Conservation (phyloP, 495 filamentous ascomycete species). For the Penicillium coprophilum region DNA sequence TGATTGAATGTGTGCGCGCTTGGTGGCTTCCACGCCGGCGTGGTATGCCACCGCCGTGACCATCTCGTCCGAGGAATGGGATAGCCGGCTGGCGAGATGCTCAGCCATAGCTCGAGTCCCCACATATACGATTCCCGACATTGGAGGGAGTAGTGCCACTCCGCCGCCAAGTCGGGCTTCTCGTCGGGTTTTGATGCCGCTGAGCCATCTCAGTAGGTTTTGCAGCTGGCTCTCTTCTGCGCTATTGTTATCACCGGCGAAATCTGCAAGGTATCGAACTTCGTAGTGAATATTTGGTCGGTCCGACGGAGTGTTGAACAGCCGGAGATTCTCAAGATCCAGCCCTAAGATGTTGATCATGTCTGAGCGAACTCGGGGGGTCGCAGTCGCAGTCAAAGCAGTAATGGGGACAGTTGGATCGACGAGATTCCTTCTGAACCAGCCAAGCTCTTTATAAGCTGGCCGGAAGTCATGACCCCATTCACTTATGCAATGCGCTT, state of each 20-base stretch:
- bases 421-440: conserved; percentile 74
- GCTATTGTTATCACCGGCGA: conserved; percentile 27
- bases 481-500: conserved; percentile 96
- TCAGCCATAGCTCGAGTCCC: conserved; percentile 76
- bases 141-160: conserved; percentile 57
- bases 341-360: conserved; percentile 74
- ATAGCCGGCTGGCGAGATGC: conserved; percentile 55
- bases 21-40: conserved; percentile 45
- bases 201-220: conserved; percentile 72
- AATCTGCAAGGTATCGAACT: conserved; percentile 75
- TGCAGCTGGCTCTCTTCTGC: conserved; percentile 53
- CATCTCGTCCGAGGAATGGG: conserved; percentile 21
- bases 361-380: conserved; percentile 71
- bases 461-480: conserved; percentile 99
- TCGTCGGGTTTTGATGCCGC: conserved; percentile 64
- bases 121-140: conserved; percentile 90
- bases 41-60: conserved; percentile 53
- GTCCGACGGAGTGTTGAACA: conserved; percentile 76
- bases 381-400: conserved; percentile 89
- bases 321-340: conserved; percentile 57
- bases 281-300: conserved; percentile 90
- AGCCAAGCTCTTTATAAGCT: conserved; percentile 82
- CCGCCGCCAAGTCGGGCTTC: conserved; percentile 35
- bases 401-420: conserved; percentile 85
- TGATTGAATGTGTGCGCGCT: conserved; percentile 48